A percentile compares a stretch with the other conserved stretches of the same genome.
phyloP scores from a whole-genome alignment of 495 filamentous ascomycete species.

The Hyaloscypha hepaticicola region DNA sequence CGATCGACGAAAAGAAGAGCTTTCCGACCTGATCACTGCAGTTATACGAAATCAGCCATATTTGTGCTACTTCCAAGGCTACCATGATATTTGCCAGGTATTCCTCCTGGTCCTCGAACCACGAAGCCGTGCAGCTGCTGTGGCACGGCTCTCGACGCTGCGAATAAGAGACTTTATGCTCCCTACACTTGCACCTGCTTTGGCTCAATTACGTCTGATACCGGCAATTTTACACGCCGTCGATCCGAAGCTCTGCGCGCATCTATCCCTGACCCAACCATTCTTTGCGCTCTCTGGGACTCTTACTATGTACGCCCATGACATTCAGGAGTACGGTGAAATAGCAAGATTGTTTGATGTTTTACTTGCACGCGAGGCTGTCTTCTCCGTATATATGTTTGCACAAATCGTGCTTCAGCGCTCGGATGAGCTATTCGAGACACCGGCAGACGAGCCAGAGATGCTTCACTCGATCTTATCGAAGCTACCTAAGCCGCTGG shows the following conservation, averaged over 20 bases:
- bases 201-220: slow-evolving; percentile 80
- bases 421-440: slow-evolving; percentile 76
- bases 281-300: slow-evolving; percentile 92
- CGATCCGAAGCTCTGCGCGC: slow-evolving; percentile 65
- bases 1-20: slow-evolving; percentile 62
- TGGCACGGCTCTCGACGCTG: slow-evolving; percentile 78
- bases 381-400: slow-evolving; percentile 87
- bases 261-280: slow-evolving; percentile 74
- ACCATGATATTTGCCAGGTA: slow-evolving; percentile 98
- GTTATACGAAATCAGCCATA: slow-evolving; percentile 78
- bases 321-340: slow-evolving; percentile 84
- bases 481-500: slow-evolving; percentile 80
- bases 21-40: slow-evolving; percentile 72
- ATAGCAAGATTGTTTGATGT: slow-evolving; percentile 91
- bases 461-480: slow-evolving; percentile 89
- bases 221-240: slow-evolving; percentile 71
- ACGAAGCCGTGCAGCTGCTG: slow-evolving; percentile 52
- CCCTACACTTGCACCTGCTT: slow-evolving; percentile 75
- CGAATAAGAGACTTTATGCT: slow-evolving; percentile 98
- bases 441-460: slow-evolving; percentile 81
- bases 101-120: slow-evolving; percentile 77
- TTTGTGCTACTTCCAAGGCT: slow-evolving; percentile 96
- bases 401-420: slow-evolving; percentile 81
- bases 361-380: slow-evolving; percentile 78
- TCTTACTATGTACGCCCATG: slow-evolving; percentile 92